A percentile compares a stretch with the other conserved stretches of the same genome.
phyloP scores from a whole-genome alignment of 257 asterid genomes.

The Nicotiana attenuata region DNA sequence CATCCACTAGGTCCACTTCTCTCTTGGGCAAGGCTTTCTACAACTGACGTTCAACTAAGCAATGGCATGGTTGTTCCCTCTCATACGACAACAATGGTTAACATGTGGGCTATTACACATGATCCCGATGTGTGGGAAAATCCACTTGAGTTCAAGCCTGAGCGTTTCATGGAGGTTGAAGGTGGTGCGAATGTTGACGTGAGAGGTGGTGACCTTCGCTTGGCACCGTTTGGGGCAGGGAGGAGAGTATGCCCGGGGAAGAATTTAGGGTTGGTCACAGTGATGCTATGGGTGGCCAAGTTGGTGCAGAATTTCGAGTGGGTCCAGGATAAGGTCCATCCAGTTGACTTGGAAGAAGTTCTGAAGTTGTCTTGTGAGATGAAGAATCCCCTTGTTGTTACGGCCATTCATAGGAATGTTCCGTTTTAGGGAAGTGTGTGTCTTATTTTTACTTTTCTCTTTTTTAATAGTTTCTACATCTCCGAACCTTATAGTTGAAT shows the following conservation, averaged over 20 bases:
- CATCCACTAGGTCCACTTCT: constrained; percentile 60
- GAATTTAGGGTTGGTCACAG: constrained; percentile 37
- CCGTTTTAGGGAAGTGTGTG: not conserved
- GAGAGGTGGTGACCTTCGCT: constrained; percentile 40
- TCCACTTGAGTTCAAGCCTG: constrained; percentile 31
- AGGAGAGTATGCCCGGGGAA: constrained; percentile 61
- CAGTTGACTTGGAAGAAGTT: constrained; percentile 39
- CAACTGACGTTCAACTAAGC: constrained; percentile 29
- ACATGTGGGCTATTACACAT: constrained; percentile 59
- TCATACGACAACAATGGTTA: constrained; percentile 50
- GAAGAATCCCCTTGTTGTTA: constrained; percentile 40
- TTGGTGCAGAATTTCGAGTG: constrained; percentile 36
- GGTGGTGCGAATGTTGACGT: constrained; percentile 35
- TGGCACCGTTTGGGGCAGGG: constrained; percentile 57
- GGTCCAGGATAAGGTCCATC: constrained; percentile 9
- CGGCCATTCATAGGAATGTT: constrained; percentile 26
- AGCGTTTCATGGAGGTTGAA: constrained; percentile 22
- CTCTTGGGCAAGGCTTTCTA: constrained; percentile 47
- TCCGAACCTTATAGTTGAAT: not conserved
- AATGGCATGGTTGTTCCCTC: constrained; percentile 46
- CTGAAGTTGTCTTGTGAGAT: constrained; percentile 55
- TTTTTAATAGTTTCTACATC: not conserved
- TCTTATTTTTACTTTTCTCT: not conserved
- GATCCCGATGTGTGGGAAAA: constrained; percentile 32
- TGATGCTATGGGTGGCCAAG: constrained; percentile 46